Base-by-base conservation (phyloP, 2,329 filamentous ascomycete species). In the Claviceps spartinae region DNA sequence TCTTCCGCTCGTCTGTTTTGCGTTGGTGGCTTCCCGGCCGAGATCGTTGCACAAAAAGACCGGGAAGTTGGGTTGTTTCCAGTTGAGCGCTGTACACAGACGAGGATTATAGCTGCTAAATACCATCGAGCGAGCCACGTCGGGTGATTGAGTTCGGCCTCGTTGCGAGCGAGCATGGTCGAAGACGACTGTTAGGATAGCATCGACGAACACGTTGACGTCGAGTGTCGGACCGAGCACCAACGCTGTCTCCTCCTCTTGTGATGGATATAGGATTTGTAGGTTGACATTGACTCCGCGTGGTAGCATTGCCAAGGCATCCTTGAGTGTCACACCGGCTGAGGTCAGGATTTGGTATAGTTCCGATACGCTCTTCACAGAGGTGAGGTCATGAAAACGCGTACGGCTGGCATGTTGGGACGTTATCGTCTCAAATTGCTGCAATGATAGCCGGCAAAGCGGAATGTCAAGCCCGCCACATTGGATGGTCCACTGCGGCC, bases 51-150 rank as follows among this genome's bases (percentile, higher is more conserved):
- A 96, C 47, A 97, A 76, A 60, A 98, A 86, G 0, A 97, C 88
- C 0, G 93, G 93, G 65, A 95, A 98, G 64, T 97, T 98, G 2
- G 93, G 93, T 67, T 98, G 93, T 68, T 98, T 98, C 93, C 93
- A 98, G 69, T 98, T 98, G 60, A 98, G 71, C 5, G 91, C 90
- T 16, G 88, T 94, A 69, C 93, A 98, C 20, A 97, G 79, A 57
- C 84, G 85, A 13, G 87, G 76, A 64, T 95, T 96, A 68, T 91
- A 95, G 22, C 88, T 95, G 61, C 88, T 94, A 66, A 98, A 96
- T 11, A 96, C 88, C 50, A 98, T 84, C 13, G 88, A 95, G 42
- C 90, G 78, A 59, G 93, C 83, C 16, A 83, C 80, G 51, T 88
- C 82, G 8, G 87, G 61, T 1, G 80, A 82, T 56, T 67, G 88